phyloP scores from a whole-genome alignment of 305 asterid species.

The Solanum hybrid region DNA sequence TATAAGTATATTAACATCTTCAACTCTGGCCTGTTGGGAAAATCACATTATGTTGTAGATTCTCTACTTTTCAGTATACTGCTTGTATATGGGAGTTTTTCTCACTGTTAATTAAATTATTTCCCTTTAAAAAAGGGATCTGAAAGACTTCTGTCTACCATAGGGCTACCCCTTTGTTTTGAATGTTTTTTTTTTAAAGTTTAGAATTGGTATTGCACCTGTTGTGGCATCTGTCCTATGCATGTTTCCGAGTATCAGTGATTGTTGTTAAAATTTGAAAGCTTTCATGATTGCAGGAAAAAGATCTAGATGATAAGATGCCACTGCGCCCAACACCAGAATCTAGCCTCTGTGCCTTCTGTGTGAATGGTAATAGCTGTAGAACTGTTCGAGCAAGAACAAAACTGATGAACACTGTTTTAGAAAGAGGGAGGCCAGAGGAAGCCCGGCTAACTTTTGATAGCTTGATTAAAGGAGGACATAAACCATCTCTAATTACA shows the following conservation, averaged over 20 bases:
- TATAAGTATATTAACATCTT: not conserved
- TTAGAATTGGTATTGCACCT: not conserved
- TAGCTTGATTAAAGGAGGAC: conserved; percentile 52
- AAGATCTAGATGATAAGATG: conserved; percentile 21
- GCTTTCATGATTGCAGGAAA: conserved; percentile 26
- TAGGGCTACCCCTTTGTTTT: not conserved
- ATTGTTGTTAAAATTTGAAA: not conserved
- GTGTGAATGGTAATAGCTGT: conserved; percentile 44
- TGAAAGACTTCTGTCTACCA: not conserved
- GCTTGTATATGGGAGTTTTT: not conserved
- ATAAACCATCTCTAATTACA: conserved; percentile 63
- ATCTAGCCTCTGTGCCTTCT: conserved; percentile 34
- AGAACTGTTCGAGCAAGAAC: conserved; percentile 41
- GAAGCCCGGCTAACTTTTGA: conserved; percentile 45
- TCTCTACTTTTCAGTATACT: not conserved
- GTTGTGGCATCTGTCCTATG: not conserved
- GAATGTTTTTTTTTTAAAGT: not conserved
- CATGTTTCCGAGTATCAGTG: not conserved
- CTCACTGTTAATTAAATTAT: not conserved
- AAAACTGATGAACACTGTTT: conserved; percentile 50
- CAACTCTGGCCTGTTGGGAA: not conserved
- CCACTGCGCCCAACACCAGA: conserved; percentile 26
- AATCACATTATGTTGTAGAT: not conserved
- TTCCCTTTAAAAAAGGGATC: not conserved
- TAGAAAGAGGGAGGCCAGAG: conserved; percentile 45